These are phyloP conservation scores for Fusarium beomiforme DNA, from an alignment of 2,329 filamentous ascomycete genomes.

Conservation along the genomic window DNA sequence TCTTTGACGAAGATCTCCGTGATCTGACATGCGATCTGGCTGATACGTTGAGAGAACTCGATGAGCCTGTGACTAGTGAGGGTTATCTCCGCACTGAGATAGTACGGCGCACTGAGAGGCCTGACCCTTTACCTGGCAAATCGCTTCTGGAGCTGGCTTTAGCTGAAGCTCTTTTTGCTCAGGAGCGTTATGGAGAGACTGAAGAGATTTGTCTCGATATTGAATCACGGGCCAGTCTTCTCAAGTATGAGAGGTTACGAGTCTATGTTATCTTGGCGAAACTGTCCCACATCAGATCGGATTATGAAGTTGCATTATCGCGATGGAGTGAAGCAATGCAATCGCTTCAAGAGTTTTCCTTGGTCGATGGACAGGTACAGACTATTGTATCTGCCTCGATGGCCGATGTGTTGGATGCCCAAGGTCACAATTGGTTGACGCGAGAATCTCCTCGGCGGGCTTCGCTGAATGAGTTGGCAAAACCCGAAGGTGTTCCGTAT, in stretches of 20 bases:
- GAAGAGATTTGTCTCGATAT: conserved; percentile 27
- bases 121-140: conserved; percentile 21
- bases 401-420: conserved; percentile 31
- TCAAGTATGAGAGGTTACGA: conserved; percentile 36
- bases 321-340: conserved; percentile 36
- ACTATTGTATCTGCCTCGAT: conserved; percentile 33
- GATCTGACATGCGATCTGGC: conserved; percentile 38
- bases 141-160: conserved; percentile 33
- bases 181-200: conserved; percentile 26
- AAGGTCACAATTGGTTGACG: conserved; percentile 35
- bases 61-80: conserved; percentile 25
- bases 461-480: conserved; percentile 31
- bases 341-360: conserved; percentile 30
- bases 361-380: conserved; percentile 31
- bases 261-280: conserved; percentile 32
- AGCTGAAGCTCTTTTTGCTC: conserved; percentile 35
- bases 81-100: conserved; percentile 28
- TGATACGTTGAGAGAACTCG: conserved; percentile 33
- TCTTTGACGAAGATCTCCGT: conserved; percentile 35
- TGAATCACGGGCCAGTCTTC: conserved; percentile 18
- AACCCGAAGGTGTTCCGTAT: conserved; percentile 32
- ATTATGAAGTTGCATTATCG: conserved; percentile 28
- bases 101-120: conserved; percentile 10
- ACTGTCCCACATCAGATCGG: conserved; percentile 28
- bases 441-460: conserved; percentile 32